Evolutionary conservation across 1,284 basidiomycete species (phyloP).

Genomic region (Ceraceosorus guamensis): DNA sequence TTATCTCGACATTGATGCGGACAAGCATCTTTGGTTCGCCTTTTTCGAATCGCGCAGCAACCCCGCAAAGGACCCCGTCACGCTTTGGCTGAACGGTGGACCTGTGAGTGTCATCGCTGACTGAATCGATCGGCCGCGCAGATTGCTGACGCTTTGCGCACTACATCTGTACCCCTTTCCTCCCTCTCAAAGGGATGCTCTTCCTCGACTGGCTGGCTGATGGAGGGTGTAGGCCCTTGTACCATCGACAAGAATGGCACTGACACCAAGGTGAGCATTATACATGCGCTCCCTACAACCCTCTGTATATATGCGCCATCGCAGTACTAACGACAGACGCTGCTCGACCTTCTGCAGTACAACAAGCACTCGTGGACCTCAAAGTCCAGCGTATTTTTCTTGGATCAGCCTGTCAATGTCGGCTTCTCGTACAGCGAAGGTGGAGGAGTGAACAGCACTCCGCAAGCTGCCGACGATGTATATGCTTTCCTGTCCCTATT

Average conservation of each 20-base stretch:
- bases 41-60: constrained; percentile 74
- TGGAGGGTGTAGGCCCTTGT: constrained; percentile 78
- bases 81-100: constrained; percentile 84
- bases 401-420: constrained; percentile 72
- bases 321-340: too few species aligned
- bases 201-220: constrained; percentile 54
- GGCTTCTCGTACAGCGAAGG: constrained; percentile 76
- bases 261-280: constrained; percentile 63
- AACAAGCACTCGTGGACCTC: constrained; percentile 75
- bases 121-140: constrained; percentile 2
- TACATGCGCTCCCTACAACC: too few species aligned
- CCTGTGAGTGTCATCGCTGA: constrained; percentile 53
- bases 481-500: constrained; percentile 85
- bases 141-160: background rate
- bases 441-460: constrained; percentile 64
- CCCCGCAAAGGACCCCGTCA: constrained; percentile 68
- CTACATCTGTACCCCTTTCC: background rate
- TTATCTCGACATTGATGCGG: constrained; percentile 77
- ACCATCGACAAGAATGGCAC: constrained; percentile 62
- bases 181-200: background rate
- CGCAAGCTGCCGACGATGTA: constrained; percentile 71
- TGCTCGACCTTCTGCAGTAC: constrained; percentile 34
- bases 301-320: too few species aligned
- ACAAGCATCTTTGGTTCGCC: constrained; percentile 81
- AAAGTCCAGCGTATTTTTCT: constrained; percentile 64